phyloP scores from a whole-genome alignment of 345 rosid species.

The Turnera subulata region DNA sequence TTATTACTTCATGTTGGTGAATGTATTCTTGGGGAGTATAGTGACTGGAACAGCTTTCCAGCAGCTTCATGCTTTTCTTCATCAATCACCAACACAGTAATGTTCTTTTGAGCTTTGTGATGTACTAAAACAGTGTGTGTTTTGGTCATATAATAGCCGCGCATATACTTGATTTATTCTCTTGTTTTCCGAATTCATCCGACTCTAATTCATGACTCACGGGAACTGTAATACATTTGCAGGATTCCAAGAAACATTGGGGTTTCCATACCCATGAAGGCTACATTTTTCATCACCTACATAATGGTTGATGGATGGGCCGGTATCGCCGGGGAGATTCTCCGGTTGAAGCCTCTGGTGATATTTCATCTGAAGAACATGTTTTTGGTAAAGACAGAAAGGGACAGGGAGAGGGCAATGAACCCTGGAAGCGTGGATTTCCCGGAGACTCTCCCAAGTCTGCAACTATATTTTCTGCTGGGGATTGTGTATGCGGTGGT shows the following conservation, averaged over 20 bases:
- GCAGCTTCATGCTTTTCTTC: slow-evolving; percentile 85
- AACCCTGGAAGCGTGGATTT: slow-evolving; percentile 77
- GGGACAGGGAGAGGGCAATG: slow-evolving; percentile 83
- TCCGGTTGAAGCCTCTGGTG: slow-evolving; percentile 71
- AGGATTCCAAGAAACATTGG: slow-evolving; percentile 98
- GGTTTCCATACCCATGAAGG: slow-evolving; percentile 97
- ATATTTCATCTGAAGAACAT: slow-evolving; percentile 89
- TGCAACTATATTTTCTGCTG: slow-evolving; percentile 87
- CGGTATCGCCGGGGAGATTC: slow-evolving; percentile 93
- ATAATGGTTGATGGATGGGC: slow-evolving; percentile 99
- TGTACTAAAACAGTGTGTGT: too few species aligned
- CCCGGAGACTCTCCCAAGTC: slow-evolving; percentile 83
- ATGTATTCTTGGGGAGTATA: slow-evolving; percentile 96
- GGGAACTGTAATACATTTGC: slow-evolving; percentile 10
- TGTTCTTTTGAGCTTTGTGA: slow-evolving; percentile 14
- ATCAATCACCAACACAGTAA: slow-evolving; percentile 91
- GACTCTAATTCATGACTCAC: not conserved
- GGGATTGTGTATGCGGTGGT: slow-evolving; percentile 91
- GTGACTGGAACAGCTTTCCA: slow-evolving; percentile 85
- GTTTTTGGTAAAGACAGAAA: slow-evolving; percentile 87
- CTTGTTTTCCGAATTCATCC: not conserved
- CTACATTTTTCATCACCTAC: slow-evolving; percentile 91
- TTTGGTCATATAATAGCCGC: slow-evolving; percentile 1
- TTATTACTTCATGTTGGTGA: slow-evolving; percentile 93
- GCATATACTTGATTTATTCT: not conserved